Percentiles rank a stretch among this genome's conserved stretches.
phyloP scores from a whole-genome alignment of 2,329 filamentous ascomycete species.

The Epichloe brachyelytri region DNA sequence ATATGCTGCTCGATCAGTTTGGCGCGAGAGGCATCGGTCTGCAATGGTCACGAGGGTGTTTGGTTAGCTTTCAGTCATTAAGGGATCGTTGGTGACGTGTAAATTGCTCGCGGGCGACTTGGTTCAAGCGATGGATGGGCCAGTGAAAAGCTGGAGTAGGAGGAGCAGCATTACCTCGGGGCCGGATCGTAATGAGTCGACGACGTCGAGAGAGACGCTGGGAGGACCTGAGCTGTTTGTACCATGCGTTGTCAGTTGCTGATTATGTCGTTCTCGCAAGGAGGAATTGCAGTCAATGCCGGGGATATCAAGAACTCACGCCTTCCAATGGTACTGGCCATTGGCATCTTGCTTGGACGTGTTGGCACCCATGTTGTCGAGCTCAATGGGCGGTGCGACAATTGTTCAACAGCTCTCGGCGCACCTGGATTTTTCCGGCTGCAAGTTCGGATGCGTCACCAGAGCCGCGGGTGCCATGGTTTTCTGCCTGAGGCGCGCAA shows the following conservation, averaged over 20 bases:
- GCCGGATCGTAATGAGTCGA: slow-evolving; percentile 72
- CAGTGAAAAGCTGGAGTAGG: background rate
- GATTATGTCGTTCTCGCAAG: background rate
- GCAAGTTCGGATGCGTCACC: slow-evolving; percentile 19
- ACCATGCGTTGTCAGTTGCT: background rate
- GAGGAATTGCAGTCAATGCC: background rate
- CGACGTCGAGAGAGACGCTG: slow-evolving; percentile 63
- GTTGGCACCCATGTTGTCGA: slow-evolving; percentile 41
- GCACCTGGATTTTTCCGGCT: slow-evolving; percentile 22
- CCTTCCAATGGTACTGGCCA: slow-evolving; percentile 36
- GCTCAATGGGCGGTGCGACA: slow-evolving; percentile 21
- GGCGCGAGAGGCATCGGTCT: slow-evolving; percentile 83
- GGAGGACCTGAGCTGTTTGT: slow-evolving; percentile 30
- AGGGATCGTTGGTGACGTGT: too few relatives aligned
- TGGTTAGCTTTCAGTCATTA: background rate
- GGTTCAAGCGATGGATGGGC: background rate
- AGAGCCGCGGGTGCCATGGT: background rate
- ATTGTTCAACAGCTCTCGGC: slow-evolving; percentile 13
- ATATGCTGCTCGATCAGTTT: slow-evolving; percentile 77
- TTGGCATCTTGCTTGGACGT: slow-evolving; percentile 36
- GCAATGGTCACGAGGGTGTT: slow-evolving; percentile 6
- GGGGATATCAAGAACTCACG: slow-evolving; percentile 27
- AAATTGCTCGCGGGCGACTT: too few relatives aligned
- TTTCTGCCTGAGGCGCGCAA: slow-evolving; percentile 20
- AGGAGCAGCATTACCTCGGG: slow-evolving; percentile 51